Conservation (phyloP, 768 basidiomycete species). For the Porphyrellus cyaneotinctus region DNA sequence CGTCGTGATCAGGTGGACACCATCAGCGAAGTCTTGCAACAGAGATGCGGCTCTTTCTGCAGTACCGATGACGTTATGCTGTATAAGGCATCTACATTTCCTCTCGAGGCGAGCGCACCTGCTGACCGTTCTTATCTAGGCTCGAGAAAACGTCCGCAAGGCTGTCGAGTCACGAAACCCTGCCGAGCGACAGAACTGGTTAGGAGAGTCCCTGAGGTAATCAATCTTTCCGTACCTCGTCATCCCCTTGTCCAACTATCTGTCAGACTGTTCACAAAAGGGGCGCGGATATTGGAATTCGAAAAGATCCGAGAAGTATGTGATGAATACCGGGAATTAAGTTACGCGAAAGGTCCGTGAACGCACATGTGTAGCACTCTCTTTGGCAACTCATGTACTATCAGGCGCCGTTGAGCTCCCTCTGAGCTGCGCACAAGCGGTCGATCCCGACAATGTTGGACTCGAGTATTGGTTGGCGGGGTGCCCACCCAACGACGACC, state of each 20-base stretch:
- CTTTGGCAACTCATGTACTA: neutral
- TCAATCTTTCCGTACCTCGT: conserved; percentile 4
- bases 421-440: conserved; percentile 71
- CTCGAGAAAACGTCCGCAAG: conserved; percentile 88
- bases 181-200: conserved; percentile 69
- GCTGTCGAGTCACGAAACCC: conserved; percentile 78
- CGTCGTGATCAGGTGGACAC: conserved; percentile 73
- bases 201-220: conserved; percentile 85
- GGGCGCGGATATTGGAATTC: conserved; percentile 77
- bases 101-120: conserved; percentile 1
- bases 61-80: conserved; percentile 97
- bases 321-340: conserved; percentile 83
- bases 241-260: conserved; percentile 3
- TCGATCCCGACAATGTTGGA: conserved; percentile 73
- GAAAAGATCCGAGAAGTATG: conserved; percentile 83
- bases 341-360: conserved; percentile 72
- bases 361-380: neutral
- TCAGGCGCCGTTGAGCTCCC: conserved; percentile 84
- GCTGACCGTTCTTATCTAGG: conserved; percentile 42
- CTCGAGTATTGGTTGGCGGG: conserved; percentile 75
- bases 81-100: conserved; percentile 66
- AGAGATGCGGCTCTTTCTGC: conserved; percentile 95
- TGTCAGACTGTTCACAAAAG: conserved; percentile 80
- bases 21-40: conserved; percentile 91
- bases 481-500: conserved; percentile 53